These are phyloP conservation scores for Neonectria magnoliae DNA, from an alignment of 2,329 filamentous ascomycete species.

Conservation along the genomic window DNA sequence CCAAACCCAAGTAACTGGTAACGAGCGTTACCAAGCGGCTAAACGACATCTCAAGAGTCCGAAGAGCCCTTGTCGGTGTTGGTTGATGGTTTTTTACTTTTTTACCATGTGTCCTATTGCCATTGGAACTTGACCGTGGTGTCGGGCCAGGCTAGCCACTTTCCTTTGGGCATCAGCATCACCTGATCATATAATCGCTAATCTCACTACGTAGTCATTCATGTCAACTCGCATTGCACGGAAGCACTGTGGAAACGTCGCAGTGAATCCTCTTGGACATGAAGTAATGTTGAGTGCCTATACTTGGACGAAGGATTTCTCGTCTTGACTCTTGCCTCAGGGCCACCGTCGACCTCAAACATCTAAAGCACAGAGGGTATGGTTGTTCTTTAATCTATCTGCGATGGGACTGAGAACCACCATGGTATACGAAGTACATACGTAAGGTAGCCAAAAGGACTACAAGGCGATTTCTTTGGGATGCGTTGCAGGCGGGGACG, in stretches of 20 bases:
- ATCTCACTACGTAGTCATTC: neutral
- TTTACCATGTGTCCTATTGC: neutral
- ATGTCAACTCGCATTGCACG: neutral
- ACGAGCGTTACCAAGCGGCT: slow-evolving; percentile 14
- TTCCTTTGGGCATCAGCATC: neutral
- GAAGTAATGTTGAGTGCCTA: neutral
- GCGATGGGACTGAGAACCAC: slow-evolving; percentile 27
- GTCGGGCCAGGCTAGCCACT: neutral
- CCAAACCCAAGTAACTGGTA: neutral
- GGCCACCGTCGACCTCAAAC: slow-evolving; percentile 13
- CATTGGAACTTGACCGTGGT: neutral
- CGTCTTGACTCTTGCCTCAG: slow-evolving; percentile 6
- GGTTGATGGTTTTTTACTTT: neutral
- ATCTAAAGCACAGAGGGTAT: neutral
- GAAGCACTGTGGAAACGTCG: neutral
- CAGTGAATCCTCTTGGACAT: neutral
- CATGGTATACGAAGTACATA: neutral
- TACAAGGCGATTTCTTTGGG: slow-evolving; percentile 25
- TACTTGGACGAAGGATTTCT: slow-evolving; percentile 1
- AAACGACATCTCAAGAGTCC: slow-evolving; percentile 6
- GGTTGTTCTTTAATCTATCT: slow-evolving; percentile 32
- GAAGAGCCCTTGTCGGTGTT: slow-evolving; percentile 12
- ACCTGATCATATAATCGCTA: neutral
- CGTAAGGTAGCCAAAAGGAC: slow-evolving; percentile 23
- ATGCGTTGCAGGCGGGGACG: slow-evolving; percentile 1